A percentile compares a stretch with the other conserved stretches of the same genome.
These are phyloP conservation scores for Cercospora janseana DNA, from an alignment of 2,329 filamentous ascomycete species.

Conservation along the genomic window DNA sequence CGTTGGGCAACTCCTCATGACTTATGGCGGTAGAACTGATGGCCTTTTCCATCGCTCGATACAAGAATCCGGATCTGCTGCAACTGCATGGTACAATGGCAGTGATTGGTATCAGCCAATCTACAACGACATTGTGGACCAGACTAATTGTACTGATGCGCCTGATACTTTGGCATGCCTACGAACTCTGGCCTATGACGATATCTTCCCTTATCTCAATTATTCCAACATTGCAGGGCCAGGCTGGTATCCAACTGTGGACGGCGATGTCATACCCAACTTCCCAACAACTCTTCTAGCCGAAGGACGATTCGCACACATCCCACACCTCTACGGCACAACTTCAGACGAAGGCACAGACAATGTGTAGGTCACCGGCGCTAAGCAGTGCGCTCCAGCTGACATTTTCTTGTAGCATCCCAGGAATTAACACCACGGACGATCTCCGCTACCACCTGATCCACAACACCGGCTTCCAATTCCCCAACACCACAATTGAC, in stretches of 20 bases:
- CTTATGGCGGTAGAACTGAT: constrained; percentile 49
- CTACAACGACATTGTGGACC: constrained; percentile 60
- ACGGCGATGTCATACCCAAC: constrained; percentile 56
- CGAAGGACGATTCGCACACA: constrained; percentile 60
- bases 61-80: constrained; percentile 42
- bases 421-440: constrained; percentile 49
- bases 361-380: constrained; percentile 45
- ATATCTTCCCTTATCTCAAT: constrained; percentile 25
- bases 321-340: constrained; percentile 59
- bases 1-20: constrained; percentile 47
- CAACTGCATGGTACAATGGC: constrained; percentile 26
- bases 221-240: constrained; percentile 29
- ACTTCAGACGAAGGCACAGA: constrained; percentile 65
- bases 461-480: constrained; percentile 24
- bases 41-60: constrained; percentile 49
- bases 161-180: constrained; percentile 55
- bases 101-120: constrained; percentile 49
- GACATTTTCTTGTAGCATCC: constrained; percentile 35
- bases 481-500: constrained; percentile 23
- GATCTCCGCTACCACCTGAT: constrained; percentile 22
- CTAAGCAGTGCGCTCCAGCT: too few species aligned
- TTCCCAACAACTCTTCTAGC: constrained; percentile 55
- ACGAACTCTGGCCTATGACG: constrained; percentile 44
- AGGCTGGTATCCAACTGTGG: constrained; percentile 49
- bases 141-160: constrained; percentile 22